Evolutionary conservation across 2,329 filamentous ascomycete genomes (phyloP), one percentile per base, ranked within the genome.

Genomic region (Nemania sp.): DNA sequence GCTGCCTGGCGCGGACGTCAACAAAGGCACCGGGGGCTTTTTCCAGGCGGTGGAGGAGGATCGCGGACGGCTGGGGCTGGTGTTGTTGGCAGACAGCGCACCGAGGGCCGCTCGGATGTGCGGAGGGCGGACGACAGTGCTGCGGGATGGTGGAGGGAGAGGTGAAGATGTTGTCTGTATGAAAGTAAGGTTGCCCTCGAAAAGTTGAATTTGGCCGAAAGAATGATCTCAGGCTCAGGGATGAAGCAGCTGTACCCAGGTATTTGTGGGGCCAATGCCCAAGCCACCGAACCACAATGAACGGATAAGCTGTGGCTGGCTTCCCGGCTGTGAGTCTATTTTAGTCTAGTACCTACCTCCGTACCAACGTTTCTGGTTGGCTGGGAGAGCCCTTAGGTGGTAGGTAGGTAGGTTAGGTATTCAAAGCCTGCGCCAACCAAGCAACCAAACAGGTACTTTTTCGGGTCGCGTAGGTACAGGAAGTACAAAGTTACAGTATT

Each of bases 131-230:
- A 63, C 61, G 65, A 21, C 29, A 21, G 21, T 20, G 54, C 40
- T 39, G 54, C 65, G 66, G 63, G 59, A 69, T 57, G 40, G 57
- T 54, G 56, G 54, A 70, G 63, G 60, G 59, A 70, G 63, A 71
- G 67, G 69, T 68, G 67, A 68, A 70, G 60, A 58, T 62, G 60
- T 63, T 63, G 52, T 55, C 59, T 40, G 62, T 49, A 54, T n/a
- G n/a, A n/a, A n/a, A n/a, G n/a, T n/a, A n/a, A n/a, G 25, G 25
- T 29, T 29, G 39, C 57, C 66, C 67, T 68, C 63, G 70, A 71
- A 71, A 70, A 67, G 68, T 67, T 64, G 67, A 67, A 67, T 70
- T 68, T 67, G 65, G 66, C 65, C 62, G 63, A 67, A 64, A 68
- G 51, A 50, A 50, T 54, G 57, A 63, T 60, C 68, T 70, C 59